Conservation (phyloP, 2,329 filamentous ascomycete genomes). For the Penicillium janthinellum region DNA sequence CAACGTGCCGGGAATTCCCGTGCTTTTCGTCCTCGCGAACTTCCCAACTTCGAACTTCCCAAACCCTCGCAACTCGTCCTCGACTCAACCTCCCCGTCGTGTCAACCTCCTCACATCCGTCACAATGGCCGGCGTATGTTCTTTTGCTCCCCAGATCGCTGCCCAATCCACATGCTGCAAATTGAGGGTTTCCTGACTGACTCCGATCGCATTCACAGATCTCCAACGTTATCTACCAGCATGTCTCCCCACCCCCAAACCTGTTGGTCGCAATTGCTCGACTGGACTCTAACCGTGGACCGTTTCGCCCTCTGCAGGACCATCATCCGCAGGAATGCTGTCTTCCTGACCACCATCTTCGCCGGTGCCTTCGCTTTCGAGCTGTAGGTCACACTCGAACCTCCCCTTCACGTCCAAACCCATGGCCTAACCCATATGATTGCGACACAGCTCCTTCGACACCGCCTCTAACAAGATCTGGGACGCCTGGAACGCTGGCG, state of each 20-base stretch:
- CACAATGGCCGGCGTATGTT: slow-evolving; percentile 58
- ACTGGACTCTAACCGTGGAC: slow-evolving; percentile 20
- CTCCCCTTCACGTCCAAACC: slow-evolving; percentile 5
- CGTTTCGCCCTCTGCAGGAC: slow-evolving; percentile 56
- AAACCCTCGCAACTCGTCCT: slow-evolving; percentile 16
- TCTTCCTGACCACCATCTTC: slow-evolving; percentile 88
- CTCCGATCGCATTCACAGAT: slow-evolving; percentile 44
- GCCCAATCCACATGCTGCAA: slow-evolving; percentile 37
- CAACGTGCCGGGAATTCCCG: slow-evolving; percentile 44
- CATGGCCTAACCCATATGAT: slow-evolving; percentile 22
- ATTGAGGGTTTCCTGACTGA: slow-evolving; percentile 26
- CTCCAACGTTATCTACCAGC: slow-evolving; percentile 62
- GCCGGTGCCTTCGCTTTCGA: slow-evolving; percentile 85
- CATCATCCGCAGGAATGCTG: slow-evolving; percentile 81
- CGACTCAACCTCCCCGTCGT: slow-evolving; percentile 16
- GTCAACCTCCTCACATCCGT: slow-evolving; percentile 25
- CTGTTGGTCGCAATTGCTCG: slow-evolving; percentile 19
- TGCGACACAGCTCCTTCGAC: slow-evolving; percentile 72
- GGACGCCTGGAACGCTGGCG: slow-evolving; percentile 88
- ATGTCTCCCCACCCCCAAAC: slow-evolving; percentile 42
- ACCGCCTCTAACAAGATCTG: slow-evolving; percentile 79
- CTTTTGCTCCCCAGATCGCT: not conserved
- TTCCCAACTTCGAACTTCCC: slow-evolving; percentile 35
- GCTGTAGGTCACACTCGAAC: slow-evolving; percentile 65
- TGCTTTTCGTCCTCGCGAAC: slow-evolving; percentile 35